Base-by-base conservation (phyloP, 2,329 filamentous ascomycete species). In the Fusarium sp. region DNA sequence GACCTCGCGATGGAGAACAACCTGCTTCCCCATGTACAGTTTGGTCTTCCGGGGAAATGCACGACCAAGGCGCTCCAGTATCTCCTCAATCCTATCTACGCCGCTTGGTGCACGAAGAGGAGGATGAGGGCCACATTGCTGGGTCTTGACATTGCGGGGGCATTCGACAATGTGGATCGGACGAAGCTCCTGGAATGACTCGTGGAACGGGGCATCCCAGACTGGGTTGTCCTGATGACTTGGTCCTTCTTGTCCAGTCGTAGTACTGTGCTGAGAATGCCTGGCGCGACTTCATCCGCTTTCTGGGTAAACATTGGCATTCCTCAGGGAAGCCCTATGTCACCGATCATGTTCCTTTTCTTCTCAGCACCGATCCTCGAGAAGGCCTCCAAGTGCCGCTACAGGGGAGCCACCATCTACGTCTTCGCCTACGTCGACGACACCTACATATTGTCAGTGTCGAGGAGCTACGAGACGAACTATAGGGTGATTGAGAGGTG, bases 301-400 rank as follows among this genome's bases (percentile, higher is more conserved):
- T 69, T 69, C 13, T 65, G 23, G 9, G 20, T 66, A 30, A 67
- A 72, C 52, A 66, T 60, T 11, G 69, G 71, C 9, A 62, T 73
- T 10, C 68, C 69, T 4, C 69, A 73, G 37, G 71, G 69, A 3
- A 60, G 50, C 1, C 66, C 48, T 2, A 25, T 67, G 1, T 72
- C 71, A 1, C 58, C 68, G 1, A 20, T 73, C 2, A 54, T 72
- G 5, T 73, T 72, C 54, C 43, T 69, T 2, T 48, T 73, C 39
- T 73, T 69, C 23, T 45, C 68, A 6, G 61, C 66, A 1, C 65
- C 65, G 1, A 32, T 69, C 1, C 56, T 68, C 6, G 45, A 50
- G 3, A 9, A 34, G 4, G n/a, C 48, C 20, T 13, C 8, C 43
- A 5, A 56, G 1, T 13, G 7, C 18, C 23, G 14, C 8, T 6